Evolutionary conservation across 371 early-diverging fungal genomes (phyloP).

Genomic region (Coemansia sp.): DNA sequence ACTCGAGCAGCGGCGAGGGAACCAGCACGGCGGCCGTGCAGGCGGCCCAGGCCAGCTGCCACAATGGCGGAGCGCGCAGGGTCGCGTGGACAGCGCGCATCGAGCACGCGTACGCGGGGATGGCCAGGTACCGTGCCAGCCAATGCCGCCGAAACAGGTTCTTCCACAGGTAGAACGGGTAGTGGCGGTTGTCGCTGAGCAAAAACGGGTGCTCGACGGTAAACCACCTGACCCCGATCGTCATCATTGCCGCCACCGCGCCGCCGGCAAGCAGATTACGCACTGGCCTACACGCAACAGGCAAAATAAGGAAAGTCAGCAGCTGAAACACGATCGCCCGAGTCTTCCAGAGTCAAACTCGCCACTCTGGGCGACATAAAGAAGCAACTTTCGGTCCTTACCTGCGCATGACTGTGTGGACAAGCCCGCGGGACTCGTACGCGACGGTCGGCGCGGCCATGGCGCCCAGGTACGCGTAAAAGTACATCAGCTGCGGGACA

Average conservation of each 20-base stretch:
- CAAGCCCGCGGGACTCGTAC: not conserved
- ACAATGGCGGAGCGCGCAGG: conserved; percentile 11
- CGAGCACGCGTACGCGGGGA: conserved; percentile 67
- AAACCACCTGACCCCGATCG: conserved; percentile 23
- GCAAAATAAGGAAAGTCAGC: not conserved
- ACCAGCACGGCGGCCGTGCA: conserved; percentile 65
- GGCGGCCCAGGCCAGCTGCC: conserved; percentile 40
- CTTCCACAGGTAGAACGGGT: conserved; percentile 93
- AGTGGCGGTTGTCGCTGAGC: conserved; percentile 94
- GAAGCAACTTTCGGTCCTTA: not conserved
- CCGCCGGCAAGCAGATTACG: conserved; percentile 1
- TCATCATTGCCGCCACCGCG: conserved; percentile 9
- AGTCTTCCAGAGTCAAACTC: not conserved
- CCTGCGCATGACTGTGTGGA: not conserved
- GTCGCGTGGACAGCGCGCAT: conserved; percentile 39
- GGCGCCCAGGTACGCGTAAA: conserved; percentile 63
- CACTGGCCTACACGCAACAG: conserved; percentile 3
- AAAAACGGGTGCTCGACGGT: conserved; percentile 87
- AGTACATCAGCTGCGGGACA: conserved; percentile 88
- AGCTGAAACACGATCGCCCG: not conserved
- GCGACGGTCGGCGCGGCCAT: conserved; percentile 44
- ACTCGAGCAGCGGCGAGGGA: conserved; percentile 92
- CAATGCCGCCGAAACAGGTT: conserved; percentile 64
- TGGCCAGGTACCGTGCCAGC: conserved; percentile 58
- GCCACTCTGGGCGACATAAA: not conserved